These are phyloP conservation scores for Aspergillus carbonarius DNA, from an alignment of 2,329 filamentous ascomycete species.

Conservation along the genomic window DNA sequence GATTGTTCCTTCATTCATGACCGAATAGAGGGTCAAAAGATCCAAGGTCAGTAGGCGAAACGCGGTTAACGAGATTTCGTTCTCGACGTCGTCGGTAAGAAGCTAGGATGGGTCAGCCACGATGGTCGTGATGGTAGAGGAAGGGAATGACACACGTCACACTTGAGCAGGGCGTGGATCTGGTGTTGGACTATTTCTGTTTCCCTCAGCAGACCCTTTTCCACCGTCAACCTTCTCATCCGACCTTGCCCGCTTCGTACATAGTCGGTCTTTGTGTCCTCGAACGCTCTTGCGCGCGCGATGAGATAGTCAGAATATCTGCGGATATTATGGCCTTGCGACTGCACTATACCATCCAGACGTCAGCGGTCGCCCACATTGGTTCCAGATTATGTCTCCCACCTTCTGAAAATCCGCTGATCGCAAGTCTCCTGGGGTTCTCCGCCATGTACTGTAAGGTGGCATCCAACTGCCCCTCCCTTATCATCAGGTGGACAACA, in stretches of 20 bases:
- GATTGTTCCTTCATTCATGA: conserved; percentile 95
- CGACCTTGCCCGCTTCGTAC: conserved; percentile 79
- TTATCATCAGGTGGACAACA: conserved; percentile 94
- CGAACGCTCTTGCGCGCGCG: conserved; percentile 77
- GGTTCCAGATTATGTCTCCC: conserved; percentile 37
- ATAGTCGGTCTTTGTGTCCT: conserved; percentile 84
- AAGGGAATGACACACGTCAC: conserved; percentile 65
- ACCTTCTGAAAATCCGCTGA: conserved; percentile 93
- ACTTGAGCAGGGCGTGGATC: conserved; percentile 80
- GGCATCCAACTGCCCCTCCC: conserved; percentile 86
- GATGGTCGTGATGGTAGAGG: background rate
- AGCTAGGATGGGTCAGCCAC: conserved; percentile 56
- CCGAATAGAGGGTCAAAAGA: conserved; percentile 84
- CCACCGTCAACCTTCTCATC: conserved; percentile 80
- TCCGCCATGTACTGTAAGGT: conserved; percentile 82
- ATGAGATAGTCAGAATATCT: conserved; percentile 86
- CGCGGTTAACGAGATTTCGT: conserved; percentile 93
- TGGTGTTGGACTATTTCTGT: conserved; percentile 89
- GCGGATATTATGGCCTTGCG: conserved; percentile 90
- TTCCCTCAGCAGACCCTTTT: conserved; percentile 88
- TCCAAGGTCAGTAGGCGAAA: conserved; percentile 91
- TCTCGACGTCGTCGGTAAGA: conserved; percentile 83
- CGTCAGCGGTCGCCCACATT: conserved; percentile 37
- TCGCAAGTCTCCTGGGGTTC: conserved; percentile 78
- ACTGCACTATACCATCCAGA: conserved; percentile 65